Evolutionary conservation across 106 monocot genomes (phyloP), one percentile per base, ranked within the genome.

Genomic region (Posidonia australis): DNA sequence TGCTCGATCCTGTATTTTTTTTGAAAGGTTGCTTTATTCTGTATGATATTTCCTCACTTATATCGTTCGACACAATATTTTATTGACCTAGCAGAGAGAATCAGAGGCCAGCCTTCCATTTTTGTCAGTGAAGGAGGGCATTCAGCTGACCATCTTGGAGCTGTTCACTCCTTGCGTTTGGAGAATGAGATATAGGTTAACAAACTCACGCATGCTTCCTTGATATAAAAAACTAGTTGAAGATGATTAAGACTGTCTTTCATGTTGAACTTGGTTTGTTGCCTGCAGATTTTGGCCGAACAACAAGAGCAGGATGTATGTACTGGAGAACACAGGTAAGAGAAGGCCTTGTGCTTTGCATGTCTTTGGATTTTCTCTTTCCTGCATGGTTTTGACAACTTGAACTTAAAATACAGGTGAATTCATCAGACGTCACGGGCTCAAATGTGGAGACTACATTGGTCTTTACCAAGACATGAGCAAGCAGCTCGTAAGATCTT

Each of bases 301-400:
- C 67, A 93, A 93, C 46, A 93, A 80, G 63, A 88, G 92, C 64
- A 85, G 88, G 65, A 93, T 93, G 92, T 93, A 93, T 68, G 77
- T 93, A 57, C 65, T 93, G 32, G 92, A 93, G 70, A 93, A 81
- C 46, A 81, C 88, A n/a, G 92, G 92, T 80, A 60, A 51, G 51
- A 3, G 2, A 45, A 10, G 7, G 3, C 13, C 1, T n/a, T n/a
- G n/a, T n/a, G n/a, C n/a, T n/a, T n/a, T 21, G 54, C 11, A 6
- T n/a, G 17, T n/a, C 24, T 54, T 30, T 67, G 23, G 9, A 32
- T 22, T 19, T 51, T 43, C 22, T 14, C n/a, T n/a, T n/a, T n/a
- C n/a, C n/a, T n/a, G n/a, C n/a, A n/a, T n/a, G n/a, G n/a, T n/a
- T n/a, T n/a, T n/a, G n/a, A n/a, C n/a, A n/a, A n/a, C n/a, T 43